Conservation (phyloP, 176 grass and related monocot genomes). For the Musa troglodytarum region DNA sequence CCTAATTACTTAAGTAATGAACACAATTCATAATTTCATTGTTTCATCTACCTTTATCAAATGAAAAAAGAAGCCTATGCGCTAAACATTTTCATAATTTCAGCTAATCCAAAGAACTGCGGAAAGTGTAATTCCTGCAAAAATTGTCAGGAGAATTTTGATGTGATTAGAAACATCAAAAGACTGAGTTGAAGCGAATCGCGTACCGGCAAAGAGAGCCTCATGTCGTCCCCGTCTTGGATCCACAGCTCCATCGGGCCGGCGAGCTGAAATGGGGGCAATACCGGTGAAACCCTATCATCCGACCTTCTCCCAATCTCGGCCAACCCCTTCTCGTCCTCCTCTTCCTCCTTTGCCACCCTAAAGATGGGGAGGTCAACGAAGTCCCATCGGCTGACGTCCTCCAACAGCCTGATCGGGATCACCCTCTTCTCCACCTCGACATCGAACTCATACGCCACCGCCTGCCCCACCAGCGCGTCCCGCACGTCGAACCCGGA, state of each 20-base stretch:
- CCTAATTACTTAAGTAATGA: no score
- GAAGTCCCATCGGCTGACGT: constrained; percentile 73
- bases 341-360: constrained; percentile 32
- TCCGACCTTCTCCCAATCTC: constrained; percentile 32
- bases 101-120: no score
- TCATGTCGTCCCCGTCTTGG: constrained; percentile 79
- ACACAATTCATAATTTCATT: no score
- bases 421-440: constrained; percentile 62
- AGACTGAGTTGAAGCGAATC: no score
- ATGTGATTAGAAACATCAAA: background rate
- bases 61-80: no score
- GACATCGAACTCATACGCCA: constrained; percentile 83
- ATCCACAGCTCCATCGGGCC: constrained; percentile 97
- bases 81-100: no score
- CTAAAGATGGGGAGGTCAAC: constrained; percentile 78
- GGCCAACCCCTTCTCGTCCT: constrained; percentile 48
- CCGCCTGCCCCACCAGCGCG: constrained; percentile 69
- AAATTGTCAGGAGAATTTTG: no score
- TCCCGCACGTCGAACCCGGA: constrained; percentile 90
- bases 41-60: no score
- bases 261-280: constrained; percentile 71
- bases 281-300: constrained; percentile 22
- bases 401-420: constrained; percentile 81
- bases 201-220: constrained; percentile 73
- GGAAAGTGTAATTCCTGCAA: no score